Evolutionary conservation across 495 filamentous ascomycete genomes (phyloP).

Genomic region (Penicillium longicatenatum): DNA sequence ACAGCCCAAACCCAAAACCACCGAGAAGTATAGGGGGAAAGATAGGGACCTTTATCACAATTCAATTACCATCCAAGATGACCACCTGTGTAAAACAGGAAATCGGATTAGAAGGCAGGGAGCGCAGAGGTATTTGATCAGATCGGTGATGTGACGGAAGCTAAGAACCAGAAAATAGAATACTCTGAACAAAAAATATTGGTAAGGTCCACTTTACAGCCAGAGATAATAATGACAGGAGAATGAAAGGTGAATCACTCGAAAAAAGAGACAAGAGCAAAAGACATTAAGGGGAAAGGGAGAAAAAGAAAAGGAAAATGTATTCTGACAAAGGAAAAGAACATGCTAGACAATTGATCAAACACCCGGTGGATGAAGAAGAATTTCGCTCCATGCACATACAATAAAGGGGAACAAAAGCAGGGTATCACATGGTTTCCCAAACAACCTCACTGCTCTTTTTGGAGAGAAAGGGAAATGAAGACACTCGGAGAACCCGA

Average conservation of each 20-base stretch:
- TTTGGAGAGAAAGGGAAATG: constrained; percentile 18
- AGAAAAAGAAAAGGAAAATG: constrained; percentile 28
- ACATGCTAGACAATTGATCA: constrained; percentile 41
- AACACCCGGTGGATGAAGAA: constrained; percentile 31
- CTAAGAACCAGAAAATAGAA: constrained; percentile 9
- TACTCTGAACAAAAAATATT: constrained; percentile 27
- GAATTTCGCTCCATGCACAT: constrained; percentile 42
- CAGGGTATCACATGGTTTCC: constrained; percentile 51
- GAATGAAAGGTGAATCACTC: constrained; percentile 31
- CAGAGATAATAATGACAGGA: constrained; percentile 45
- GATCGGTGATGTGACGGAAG: background rate
- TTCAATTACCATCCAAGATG: constrained; percentile 28
- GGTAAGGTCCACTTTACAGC: constrained; percentile 40
- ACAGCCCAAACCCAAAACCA: background rate
- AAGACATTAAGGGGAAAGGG: constrained; percentile 26
- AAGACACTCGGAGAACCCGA: constrained; percentile 6
- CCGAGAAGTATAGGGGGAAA: background rate
- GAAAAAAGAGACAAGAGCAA: constrained; percentile 17
- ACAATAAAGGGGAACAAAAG: constrained; percentile 34
- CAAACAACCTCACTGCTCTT: constrained; percentile 46
- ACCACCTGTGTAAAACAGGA: constrained; percentile 29
- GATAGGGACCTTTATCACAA: constrained; percentile 13
- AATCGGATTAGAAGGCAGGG: constrained; percentile 8
- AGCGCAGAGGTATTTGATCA: constrained; percentile 1
- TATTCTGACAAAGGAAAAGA: constrained; percentile 39